Conservation (phyloP, 2,329 filamentous ascomycete genomes). For the Rhexocercosporidium sp. region DNA sequence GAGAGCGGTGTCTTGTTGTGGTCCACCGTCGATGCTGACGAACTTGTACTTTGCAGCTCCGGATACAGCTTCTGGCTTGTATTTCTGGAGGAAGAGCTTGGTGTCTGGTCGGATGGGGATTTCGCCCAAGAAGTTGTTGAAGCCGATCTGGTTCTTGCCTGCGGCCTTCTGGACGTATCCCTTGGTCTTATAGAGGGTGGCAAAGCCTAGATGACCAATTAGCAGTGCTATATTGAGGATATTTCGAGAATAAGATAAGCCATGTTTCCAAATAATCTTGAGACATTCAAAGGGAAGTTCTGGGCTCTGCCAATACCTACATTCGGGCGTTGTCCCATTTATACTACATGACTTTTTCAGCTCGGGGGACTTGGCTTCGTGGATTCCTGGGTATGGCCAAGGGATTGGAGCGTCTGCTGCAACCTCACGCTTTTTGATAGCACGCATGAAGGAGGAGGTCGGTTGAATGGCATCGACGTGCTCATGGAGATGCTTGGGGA, state of each 20-base stretch:
- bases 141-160: conserved; percentile 31
- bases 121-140: conserved; percentile 37
- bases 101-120: conserved; percentile 32
- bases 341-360: conserved; percentile 66
- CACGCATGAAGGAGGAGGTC: conserved; percentile 62
- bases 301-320: background rate
- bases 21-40: conserved; percentile 25
- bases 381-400: conserved; percentile 15
- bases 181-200: conserved; percentile 32
- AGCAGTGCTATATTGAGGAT: too few species aligned
- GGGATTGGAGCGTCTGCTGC: background rate
- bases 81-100: conserved; percentile 26
- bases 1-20: conserved; percentile 15
- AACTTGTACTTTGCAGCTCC: conserved; percentile 23
- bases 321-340: conserved; percentile 29
- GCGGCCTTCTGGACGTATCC: conserved; percentile 29
- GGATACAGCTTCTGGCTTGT: conserved; percentile 26
- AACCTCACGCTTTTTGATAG: conserved; percentile 25
- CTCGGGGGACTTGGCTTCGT: conserved; percentile 10
- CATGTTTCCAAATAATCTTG: too few species aligned
- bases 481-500: conserved; percentile 60
- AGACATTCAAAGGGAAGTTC: too few species aligned
- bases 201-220: too few species aligned
- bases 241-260: too few species aligned
- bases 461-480: conserved; percentile 66